Conservation (phyloP, 23 red algal genomes). For the Gracilariopsis chorda region DNA sequence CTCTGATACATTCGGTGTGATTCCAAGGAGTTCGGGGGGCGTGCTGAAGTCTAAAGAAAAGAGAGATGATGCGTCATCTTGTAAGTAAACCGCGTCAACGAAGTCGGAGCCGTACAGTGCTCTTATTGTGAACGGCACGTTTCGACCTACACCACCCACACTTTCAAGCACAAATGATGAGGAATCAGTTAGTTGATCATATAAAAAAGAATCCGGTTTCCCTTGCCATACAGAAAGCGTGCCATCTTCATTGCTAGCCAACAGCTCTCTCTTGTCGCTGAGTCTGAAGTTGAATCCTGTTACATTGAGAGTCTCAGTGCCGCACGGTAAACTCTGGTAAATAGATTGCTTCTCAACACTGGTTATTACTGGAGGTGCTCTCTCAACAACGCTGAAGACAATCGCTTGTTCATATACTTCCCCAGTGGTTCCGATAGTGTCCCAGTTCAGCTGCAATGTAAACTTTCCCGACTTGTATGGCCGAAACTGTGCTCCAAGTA, state of each 20-base stretch:
- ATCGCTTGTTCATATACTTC: slow-evolving; percentile 53
- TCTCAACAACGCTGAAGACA: slow-evolving; percentile 17
- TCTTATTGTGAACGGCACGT: slow-evolving; percentile 8
- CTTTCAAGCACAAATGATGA: slow-evolving; percentile 27
- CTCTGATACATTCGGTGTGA: background rate
- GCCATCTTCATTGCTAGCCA: slow-evolving; percentile 26
- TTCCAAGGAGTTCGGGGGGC: background rate
- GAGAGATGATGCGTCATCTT: background rate
- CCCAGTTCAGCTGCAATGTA: slow-evolving; percentile 36
- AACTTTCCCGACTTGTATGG: slow-evolving; percentile 60
- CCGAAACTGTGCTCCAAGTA: slow-evolving; percentile 28
- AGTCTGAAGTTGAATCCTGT: slow-evolving; percentile 30
- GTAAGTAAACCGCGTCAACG: background rate
- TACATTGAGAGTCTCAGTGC: slow-evolving; percentile 4
- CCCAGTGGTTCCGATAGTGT: background rate
- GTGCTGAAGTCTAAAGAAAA: slow-evolving; percentile 10
- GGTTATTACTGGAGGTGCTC: slow-evolving; percentile 35
- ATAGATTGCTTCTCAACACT: background rate
- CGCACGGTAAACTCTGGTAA: slow-evolving; percentile 47
- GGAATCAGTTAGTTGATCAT: slow-evolving; percentile 4
- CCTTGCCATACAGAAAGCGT: slow-evolving; percentile 24
- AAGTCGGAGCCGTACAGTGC: background rate
- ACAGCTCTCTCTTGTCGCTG: background rate
- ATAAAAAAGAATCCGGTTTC: background rate
- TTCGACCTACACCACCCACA: slow-evolving; percentile 16